Percentiles rank a stretch among this genome's conserved stretches.
These are phyloP conservation scores for Theobroma grandiflorum DNA, from an alignment of 441 rosid genomes.

Conservation along the genomic window DNA sequence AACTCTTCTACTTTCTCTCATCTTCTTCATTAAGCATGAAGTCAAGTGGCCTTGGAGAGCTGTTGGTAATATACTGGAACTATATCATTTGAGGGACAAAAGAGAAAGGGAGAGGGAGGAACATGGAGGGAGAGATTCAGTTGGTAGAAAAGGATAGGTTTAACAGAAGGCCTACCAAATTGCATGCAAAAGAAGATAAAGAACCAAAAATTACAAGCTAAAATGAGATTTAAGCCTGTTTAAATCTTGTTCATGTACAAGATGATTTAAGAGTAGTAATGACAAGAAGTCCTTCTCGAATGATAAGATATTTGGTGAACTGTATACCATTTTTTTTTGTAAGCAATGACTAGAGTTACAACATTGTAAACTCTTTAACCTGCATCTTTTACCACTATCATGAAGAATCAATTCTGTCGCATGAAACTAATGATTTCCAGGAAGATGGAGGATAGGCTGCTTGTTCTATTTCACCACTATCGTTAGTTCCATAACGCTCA, in stretches of 20 bases:
- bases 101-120: neutral
- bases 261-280: conserved; percentile 24
- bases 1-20: neutral
- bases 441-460: conserved; percentile 9
- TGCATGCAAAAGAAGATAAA: neutral
- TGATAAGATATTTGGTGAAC: neutral
- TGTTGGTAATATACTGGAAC: neutral
- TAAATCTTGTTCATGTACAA: conserved; percentile 38
- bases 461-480: neutral
- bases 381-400: conserved; percentile 7
- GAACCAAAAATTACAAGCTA: neutral
- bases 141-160: neutral
- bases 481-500: conserved; percentile 15
- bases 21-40: neutral
- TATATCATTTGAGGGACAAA: neutral
- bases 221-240: neutral
- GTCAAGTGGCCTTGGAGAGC: neutral
- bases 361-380: conserved; percentile 13
- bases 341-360: conserved; percentile 21
- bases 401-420: neutral
- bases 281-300: conserved; percentile 6
- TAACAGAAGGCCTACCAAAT: neutral
- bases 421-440: neutral
- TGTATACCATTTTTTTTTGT: conserved; percentile 17
- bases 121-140: neutral